Base-by-base conservation (phyloP, 495 filamentous ascomycete genomes). In the Letharia lupina region DNA sequence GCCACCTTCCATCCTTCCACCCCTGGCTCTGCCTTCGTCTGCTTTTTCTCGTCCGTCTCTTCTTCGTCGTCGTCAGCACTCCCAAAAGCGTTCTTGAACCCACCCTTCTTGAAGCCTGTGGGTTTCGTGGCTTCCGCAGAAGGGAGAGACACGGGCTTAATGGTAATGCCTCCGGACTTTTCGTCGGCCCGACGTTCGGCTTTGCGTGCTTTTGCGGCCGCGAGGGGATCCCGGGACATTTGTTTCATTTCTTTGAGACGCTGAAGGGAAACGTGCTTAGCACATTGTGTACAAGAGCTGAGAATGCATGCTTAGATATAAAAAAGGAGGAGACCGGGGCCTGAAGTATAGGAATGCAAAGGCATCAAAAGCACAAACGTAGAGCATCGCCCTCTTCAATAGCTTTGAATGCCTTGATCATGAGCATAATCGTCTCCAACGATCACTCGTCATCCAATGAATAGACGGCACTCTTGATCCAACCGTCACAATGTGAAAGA, bases 141-240 rank as follows among this genome's bases (percentile, higher is more conserved):
- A 20, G 62, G 58, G 2, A 67, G 52, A 18, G 70, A 69, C 18
- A 70, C 54, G 1, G 70, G 70, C 45, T 72, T 68, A 1, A 70
- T 72, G n/a, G 58, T 63, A n/a, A 72, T 65, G 16, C 77, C 80
- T 23, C 79, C 82, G 33, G 80, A 78, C 62, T 82, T 77, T 47
- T 78, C 78, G 70, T 89, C 86, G 40, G 86, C 84, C 70, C 87
- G 88, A 61, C 84, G 83, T 75, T 91, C 89, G 40, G 88, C 86
- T 70, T 84, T 84, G 39, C 87, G 80, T 12, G 88, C 88, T 69
- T 87, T 86, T 58, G 80, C 78, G 12, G 80, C 77, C 4, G 83
- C 80, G 63, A 78, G 78, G 11, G 83, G 83, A 60, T 85, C 83
- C 33, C 83, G 81, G 18, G 83, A 82, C 62, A 87, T 78, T 68